Evolutionary conservation across 257 asterid genomes (phyloP).

Genomic region (Eustoma russellianum): DNA sequence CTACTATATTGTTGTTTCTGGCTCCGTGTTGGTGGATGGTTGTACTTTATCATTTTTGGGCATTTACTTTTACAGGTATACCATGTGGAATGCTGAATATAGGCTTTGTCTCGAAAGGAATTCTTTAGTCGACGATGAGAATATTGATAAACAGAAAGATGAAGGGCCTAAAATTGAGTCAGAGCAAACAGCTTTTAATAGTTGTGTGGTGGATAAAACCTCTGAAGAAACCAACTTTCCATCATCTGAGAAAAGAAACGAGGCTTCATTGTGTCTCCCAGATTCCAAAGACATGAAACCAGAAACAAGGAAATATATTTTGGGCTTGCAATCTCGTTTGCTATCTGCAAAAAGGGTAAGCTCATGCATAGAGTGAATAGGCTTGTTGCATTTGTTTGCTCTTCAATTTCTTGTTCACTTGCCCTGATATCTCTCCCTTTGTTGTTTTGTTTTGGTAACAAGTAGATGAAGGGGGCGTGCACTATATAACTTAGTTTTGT

Average conservation of each 20-base stretch:
- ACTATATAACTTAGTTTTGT: too few species aligned
- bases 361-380: not conserved
- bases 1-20: too few species aligned
- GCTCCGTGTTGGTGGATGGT: too few species aligned
- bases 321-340: conserved; percentile 49
- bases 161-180: conserved; percentile 29
- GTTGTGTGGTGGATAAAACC: conserved; percentile 13
- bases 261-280: conserved; percentile 32
- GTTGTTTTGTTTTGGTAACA: too few species aligned
- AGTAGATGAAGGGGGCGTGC: too few species aligned
- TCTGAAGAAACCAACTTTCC: conserved; percentile 27
- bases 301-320: conserved; percentile 63
- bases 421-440: too few species aligned
- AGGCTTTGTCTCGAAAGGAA: conserved; percentile 85
- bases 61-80: conserved; percentile 44
- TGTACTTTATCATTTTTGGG: not conserved
- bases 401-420: too few species aligned
- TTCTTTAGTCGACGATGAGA: conserved; percentile 53
- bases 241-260: conserved; percentile 31
- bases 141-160: conserved; percentile 27
- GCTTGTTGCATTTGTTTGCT: too few species aligned
- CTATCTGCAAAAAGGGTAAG: conserved; percentile 66
- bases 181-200: conserved; percentile 24
- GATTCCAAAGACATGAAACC: conserved; percentile 69
- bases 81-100: conserved; percentile 87